phyloP scores from a whole-genome alignment of 495 filamentous ascomycete species.

The Trichoderma asperelloides region DNA sequence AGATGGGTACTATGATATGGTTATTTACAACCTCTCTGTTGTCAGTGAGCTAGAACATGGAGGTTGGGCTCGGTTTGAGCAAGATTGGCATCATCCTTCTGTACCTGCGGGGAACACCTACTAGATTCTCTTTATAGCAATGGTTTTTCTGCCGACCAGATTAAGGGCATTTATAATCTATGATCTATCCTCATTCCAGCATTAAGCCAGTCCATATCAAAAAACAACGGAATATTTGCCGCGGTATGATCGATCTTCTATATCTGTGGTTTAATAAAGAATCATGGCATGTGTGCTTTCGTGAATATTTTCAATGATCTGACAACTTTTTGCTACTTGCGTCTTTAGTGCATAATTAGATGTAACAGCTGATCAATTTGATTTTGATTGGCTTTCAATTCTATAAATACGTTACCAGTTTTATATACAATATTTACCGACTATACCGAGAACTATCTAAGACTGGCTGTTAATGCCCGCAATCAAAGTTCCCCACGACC shows the following conservation, averaged over 20 bases:
- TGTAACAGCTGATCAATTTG: neutral
- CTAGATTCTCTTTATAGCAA: neutral
- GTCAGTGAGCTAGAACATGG: conserved; percentile 26
- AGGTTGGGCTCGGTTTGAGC: conserved; percentile 32
- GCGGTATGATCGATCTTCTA: too few relatives aligned
- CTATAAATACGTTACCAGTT: neutral
- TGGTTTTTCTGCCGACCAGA: too few relatives aligned
- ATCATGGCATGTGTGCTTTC: too few relatives aligned
- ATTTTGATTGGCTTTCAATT: neutral
- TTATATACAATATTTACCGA: neutral
- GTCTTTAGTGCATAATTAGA: too few relatives aligned
- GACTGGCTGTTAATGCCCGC: conserved; percentile 20
- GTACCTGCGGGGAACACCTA: neutral
- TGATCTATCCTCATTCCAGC: too few relatives aligned
- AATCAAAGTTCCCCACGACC: conserved; percentile 9
- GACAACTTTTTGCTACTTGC: too few relatives aligned
- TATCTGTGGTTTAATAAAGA: too few relatives aligned
- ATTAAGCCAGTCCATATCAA: too few relatives aligned
- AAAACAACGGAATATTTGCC: too few relatives aligned
- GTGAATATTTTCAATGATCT: too few relatives aligned
- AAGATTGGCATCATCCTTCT: conserved; percentile 19
- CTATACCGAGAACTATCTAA: neutral
- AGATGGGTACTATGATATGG: conserved; percentile 33
- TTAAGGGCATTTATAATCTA: too few relatives aligned
- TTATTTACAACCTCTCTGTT: conserved; percentile 30